phyloP scores from a whole-genome alignment of 768 basidiomycete genomes.

The Mycena epipterygia region DNA sequence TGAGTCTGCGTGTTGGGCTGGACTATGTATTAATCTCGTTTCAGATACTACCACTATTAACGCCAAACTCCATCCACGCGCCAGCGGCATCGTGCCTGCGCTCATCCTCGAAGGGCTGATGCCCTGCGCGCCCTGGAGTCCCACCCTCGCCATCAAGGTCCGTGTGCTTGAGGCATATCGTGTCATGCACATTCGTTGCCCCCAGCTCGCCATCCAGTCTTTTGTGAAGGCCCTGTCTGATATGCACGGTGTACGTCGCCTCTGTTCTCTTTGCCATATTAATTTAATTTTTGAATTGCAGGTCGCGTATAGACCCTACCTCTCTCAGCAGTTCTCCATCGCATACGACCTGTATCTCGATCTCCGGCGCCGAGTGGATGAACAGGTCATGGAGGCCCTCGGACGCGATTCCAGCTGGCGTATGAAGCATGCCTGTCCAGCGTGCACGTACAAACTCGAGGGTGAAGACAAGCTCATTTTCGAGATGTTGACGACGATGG shows the following conservation, averaged over 20 bases:
- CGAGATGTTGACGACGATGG: conserved; percentile 37
- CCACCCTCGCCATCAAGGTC: conserved; percentile 18
- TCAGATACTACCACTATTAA: background rate
- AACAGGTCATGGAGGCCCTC: no score
- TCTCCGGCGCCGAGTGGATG: conserved; percentile 20
- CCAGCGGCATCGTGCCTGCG: background rate
- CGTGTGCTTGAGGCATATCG: conserved; percentile 9
- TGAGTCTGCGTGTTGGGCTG: background rate
- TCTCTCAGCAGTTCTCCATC: conserved; percentile 32
- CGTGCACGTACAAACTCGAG: conserved; percentile 41
- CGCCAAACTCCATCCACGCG: background rate
- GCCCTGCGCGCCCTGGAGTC: conserved; percentile 21
- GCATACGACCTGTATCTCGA: conserved; percentile 40
- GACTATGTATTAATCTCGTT: background rate
- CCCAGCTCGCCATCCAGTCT: conserved; percentile 27
- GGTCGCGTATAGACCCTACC: conserved; percentile 23
- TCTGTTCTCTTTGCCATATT: background rate
- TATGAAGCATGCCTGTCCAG: conserved; percentile 41
- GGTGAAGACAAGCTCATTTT: conserved; percentile 37
- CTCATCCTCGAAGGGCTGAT: conserved; percentile 20
- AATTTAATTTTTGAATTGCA: background rate
- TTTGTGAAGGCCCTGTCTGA: conserved; percentile 12
- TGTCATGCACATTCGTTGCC: background rate
- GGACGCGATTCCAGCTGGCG: conserved; percentile 32
- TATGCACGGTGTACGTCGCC: background rate